Evolutionary conservation across 768 basidiomycete species (phyloP), one percentile per base, ranked within the genome.

Genomic region (Clitopilus hobsonii): DNA sequence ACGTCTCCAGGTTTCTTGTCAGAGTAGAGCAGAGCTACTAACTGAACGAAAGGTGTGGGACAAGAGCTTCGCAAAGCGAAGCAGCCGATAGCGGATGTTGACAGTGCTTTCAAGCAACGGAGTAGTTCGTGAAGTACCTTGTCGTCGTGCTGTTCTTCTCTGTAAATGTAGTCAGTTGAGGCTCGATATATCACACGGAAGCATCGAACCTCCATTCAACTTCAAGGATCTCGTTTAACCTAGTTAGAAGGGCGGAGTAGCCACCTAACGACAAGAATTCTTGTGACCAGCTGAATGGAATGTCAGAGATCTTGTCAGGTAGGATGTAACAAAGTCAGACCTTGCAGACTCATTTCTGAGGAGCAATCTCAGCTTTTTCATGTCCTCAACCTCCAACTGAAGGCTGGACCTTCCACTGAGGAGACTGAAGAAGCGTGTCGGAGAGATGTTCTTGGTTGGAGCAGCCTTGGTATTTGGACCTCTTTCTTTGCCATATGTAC

Each of bases 1-100:
- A 98, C 78, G 32, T 99, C 97, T 41, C 97, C 97, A 0, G 97
- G 97, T 67, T 95, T 97, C 76, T 98, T 98, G 75, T 98, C 96
- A 3, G 94, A 96, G 69, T 92, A 98, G 1, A 98, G 77, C 14
- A 98, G 79, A 7, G 84, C 74, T 16, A 95, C 78, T 25, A 99
- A 77, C 58, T 95, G 89, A 3, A 79, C 76, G 67, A 93, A 98
- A 0, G 96, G 97, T 0, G 88, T 85, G 0, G 95, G 94, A 55
- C 89, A 89, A 26, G 86, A 88, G 62, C 84, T 87, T n/a, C 94
- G 86, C 10, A 99, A 81, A 4, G 97, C 94, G 52, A 86, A 84
- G 65, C 91, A 94, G 13, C 96, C 96, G 29, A 91, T 86, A 48
- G 88, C 79, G 6, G 91, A 94, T 0, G 95, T 96, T 0, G 91